A percentile compares a stretch with the other conserved stretches of the same genome.
phyloP scores from a whole-genome alignment of 345 rosid species.

The Eucalyptus coolabah region DNA sequence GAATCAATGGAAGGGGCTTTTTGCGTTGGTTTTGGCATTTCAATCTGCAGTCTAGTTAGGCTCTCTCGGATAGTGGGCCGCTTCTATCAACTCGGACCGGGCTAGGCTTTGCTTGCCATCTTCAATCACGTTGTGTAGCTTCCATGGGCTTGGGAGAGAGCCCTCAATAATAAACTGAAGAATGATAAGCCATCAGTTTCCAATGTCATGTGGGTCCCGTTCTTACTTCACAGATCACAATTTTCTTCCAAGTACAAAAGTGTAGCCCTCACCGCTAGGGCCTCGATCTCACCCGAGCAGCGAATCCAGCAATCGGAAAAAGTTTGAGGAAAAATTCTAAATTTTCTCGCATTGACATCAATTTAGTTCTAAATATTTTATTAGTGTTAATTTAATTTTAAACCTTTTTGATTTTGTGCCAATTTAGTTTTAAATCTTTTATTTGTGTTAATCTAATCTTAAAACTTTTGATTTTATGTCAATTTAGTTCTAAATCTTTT shows the following conservation, averaged over 20 bases:
- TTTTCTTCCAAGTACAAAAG: neutral
- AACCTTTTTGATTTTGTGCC: too few relatives aligned
- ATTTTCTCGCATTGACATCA: fast-evolving
- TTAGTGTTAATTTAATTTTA: too few relatives aligned
- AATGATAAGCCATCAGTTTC: neutral
- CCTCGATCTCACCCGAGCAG: too few relatives aligned
- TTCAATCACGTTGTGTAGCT: neutral
- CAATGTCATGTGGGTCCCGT: neutral
- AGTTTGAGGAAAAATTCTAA: fast-evolving
- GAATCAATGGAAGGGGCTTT: neutral
- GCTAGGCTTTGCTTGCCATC: neutral
- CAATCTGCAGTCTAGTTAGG: neutral
- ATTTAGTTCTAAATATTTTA: too few relatives aligned
- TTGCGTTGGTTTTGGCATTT: neutral
- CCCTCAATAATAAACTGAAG: neutral
- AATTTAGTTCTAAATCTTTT: fast-evolving
- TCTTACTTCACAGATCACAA: neutral
- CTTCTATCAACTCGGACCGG: neutral
- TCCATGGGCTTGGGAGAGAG: neutral
- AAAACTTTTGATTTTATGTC: too few relatives aligned
- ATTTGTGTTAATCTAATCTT: too few relatives aligned
- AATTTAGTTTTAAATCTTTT: too few relatives aligned
- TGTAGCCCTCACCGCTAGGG: fast-evolving
- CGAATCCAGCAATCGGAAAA: fast-evolving
- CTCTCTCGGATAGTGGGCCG: neutral